Base-by-base conservation (phyloP, 257 asterid genomes). In the Euphrasia confusa region DNA sequence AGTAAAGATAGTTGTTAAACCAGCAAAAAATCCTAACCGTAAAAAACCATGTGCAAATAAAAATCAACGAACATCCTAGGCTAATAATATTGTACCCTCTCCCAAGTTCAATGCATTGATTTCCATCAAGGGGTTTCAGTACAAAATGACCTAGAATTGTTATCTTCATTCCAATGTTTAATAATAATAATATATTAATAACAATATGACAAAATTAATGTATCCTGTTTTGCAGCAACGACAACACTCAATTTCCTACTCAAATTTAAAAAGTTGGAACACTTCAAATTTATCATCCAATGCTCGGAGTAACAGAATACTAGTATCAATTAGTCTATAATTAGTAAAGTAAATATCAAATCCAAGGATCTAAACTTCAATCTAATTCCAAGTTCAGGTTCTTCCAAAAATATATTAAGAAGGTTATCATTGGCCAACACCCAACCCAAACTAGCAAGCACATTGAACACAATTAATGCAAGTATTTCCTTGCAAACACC, bases 401-500 rank as follows among this genome's bases (percentile, higher is more conserved):
- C 56, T 48, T 66, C 35, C 7, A 3, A 30, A 33, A 70, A 55
- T 69, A 53, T 61, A 18, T 65, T 56, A 58, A 61, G 3, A 66
- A 61, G 50, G 39, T 47, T 42, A 67, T 60, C 65, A 44, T 54
- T 14, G 63, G 65, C 40, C 81, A 67, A 67, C 67, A 30, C 74
- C 89, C 79, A 79, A 76, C 87, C 94, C 87, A 72, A 52, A 72
- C 81, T 54, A 85, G 65, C 70, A 76, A 77, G 73, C 54, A 73
- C 54, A 74, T 45, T 50, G 64, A 72, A 75, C 59, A 70, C 56
- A 78, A 66, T 71, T 73, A 61, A 83, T 71, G 87, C 87, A 92
- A 84, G 96, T 82, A 11, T 65, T 60, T 74, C 94, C 94, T 79
- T 84, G 91, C 90, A 73, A 83, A 85, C 95, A 92, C 97, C 93